Base-by-base conservation (phyloP, 2,329 filamentous ascomycete species). In the Calycina marina region DNA sequence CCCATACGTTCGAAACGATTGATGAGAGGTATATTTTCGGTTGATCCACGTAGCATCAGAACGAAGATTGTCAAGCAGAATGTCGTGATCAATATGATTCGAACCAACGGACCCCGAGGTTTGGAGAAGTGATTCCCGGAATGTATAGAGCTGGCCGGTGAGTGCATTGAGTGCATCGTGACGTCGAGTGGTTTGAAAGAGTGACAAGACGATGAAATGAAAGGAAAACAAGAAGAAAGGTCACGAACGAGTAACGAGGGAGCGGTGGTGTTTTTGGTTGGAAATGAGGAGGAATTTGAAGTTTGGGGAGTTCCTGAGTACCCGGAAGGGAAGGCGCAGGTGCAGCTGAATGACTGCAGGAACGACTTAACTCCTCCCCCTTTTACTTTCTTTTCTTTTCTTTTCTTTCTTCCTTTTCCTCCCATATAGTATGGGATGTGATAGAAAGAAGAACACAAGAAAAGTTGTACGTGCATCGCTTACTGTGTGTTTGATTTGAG, bases 41-140 rank as follows among this genome's bases (percentile, higher is more conserved):
- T 28, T 14, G 35, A 31, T 20, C 39, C 38, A 18, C 34, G 34
- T 6, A 50, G 18, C 6, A 37, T 47, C 36, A 45, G 42, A 16
- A 49, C 14, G 28, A 50, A 34, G 20, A 47, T 14, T 14, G 40
- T 25, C 9, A 47, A 10, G 34, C 42, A 44, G 25, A 50, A 39
- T 25, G 39, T 22, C 3, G 43, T 40, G 25, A 50, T 38, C 17
- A 40, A 26, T 1, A 47, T n/a, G 2, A 41, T 31, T 9, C 45
- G 37, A 1, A 37, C 36, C 30, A 49, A 44, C 5, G 43, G 20
- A 25, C 38, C 48, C 28, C 46, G 42, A 9, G 40, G 25, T 6
- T 32, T 39, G 25, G 46, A 29, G n/a, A 36, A 31, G 18, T 37
- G 30, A 12, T 26, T 25, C n/a, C 29, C 29, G 8, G 37, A 35